A percentile compares a stretch with the other conserved stretches of the same genome.
Evolutionary conservation across 805 yeast species (phyloP).

Genomic region (Phaffomyces opuntiae): DNA sequence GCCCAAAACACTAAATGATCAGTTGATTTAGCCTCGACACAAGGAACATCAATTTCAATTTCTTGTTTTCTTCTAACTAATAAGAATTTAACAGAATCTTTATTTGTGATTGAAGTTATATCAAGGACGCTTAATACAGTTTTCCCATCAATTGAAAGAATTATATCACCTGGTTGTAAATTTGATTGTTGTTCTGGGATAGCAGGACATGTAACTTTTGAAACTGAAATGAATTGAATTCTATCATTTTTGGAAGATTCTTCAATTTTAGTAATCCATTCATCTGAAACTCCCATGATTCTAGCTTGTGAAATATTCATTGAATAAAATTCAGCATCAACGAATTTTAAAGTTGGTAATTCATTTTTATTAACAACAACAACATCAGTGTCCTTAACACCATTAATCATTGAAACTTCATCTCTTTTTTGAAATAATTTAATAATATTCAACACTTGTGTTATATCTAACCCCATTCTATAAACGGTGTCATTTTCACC

Average conservation of each 20-base stretch:
- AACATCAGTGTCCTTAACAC: not conserved
- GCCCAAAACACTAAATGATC: slow-evolving; percentile 72
- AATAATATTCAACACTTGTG: slow-evolving; percentile 54
- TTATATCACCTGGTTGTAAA: slow-evolving; percentile 61
- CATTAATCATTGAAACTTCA: slow-evolving; percentile 19
- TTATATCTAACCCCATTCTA: slow-evolving; percentile 71
- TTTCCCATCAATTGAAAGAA: slow-evolving; percentile 61
- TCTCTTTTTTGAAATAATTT: slow-evolving; percentile 42
- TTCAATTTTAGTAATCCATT: slow-evolving; percentile 70
- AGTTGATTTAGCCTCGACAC: slow-evolving; percentile 57
- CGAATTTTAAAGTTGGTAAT: slow-evolving; percentile 53
- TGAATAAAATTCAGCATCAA: slow-evolving; percentile 74
- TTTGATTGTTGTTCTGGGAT: slow-evolving; percentile 22
- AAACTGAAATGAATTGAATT: slow-evolving; percentile 64
- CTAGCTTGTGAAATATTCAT: slow-evolving; percentile 69
- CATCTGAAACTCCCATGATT: slow-evolving; percentile 79
- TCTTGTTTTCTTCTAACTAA: slow-evolving; percentile 68
- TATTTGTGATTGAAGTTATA: slow-evolving; percentile 33
- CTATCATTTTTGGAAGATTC: slow-evolving; percentile 48
- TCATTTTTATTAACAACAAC: slow-evolving; percentile 3
- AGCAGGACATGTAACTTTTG: slow-evolving; percentile 52
- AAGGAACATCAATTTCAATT: slow-evolving; percentile 53
- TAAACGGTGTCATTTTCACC: slow-evolving; percentile 57
- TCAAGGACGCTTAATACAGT: slow-evolving; percentile 64
- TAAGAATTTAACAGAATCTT: slow-evolving; percentile 43